Evolutionary conservation across 306 rosid species (phyloP), one percentile per base, ranked within the genome.

Genomic region (Bauhinia variegata): DNA sequence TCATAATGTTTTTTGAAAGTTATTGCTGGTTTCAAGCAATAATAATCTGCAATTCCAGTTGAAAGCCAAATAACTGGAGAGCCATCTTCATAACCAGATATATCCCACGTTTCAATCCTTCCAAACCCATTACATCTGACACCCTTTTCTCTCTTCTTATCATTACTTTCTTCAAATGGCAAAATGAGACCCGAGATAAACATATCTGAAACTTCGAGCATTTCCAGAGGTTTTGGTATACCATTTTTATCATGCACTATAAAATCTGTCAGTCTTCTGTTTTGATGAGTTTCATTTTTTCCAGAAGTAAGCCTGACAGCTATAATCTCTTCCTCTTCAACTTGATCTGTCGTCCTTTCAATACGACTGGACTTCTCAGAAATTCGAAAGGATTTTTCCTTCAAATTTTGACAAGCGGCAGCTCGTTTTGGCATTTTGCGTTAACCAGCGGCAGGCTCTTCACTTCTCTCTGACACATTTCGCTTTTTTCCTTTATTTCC

Each of bases 31-130:
- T 88, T 90, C 53, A 68, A 66, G 74, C 99, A 93, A 38, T 72
- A 77, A 69, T 90, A 93, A 78, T 88, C 97, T 59, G 90, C 96
- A 47, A 85, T 10, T 3, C 86, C 96, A 51, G 99, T 93, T 19
- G 97, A 86, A 43, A 93, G 70, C 99, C 99, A 93, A 46, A 93
- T 54, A 34, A 88, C 91, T 1, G 97, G 97, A 67, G 74, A 58
- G 63, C 96, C 95, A 56, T 93, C 96, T 65, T 90, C 99, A 38
- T 90, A 93, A 43, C 99, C 99, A 36, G 97, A 93, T 71, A 93
- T 88, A 17, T 83, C 77, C 99, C 99, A 93, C 0, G 88, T 34
- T 76, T 93, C 99, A 61, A 93, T 80, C 33, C 99, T 82, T 15
- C 99, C 99, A 63, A 90, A 93, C 59, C 90, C 95, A 54, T 86